A percentile compares a stretch with the other conserved stretches of the same genome.
Conservation (phyloP, 768 basidiomycete genomes). For the Rhizopogon vulgaris region DNA sequence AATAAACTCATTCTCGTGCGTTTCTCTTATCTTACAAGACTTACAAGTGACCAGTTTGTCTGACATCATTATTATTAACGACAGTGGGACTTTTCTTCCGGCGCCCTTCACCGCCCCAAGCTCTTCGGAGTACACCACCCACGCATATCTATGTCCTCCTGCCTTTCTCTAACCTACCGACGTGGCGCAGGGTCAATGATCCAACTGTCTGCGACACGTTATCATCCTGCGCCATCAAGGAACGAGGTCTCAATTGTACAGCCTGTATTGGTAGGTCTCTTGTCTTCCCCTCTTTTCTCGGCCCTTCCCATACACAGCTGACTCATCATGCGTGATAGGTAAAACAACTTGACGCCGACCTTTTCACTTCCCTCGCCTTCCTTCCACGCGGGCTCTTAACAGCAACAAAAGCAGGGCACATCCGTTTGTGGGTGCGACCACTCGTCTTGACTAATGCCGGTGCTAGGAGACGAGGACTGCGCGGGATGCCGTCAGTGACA, state of each 20-base stretch:
- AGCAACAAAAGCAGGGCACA: constrained; percentile 65
- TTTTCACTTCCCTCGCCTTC: constrained; percentile 70
- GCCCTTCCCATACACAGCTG: background rate
- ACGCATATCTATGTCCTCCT: constrained; percentile 74
- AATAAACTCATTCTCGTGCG: constrained; percentile 86
- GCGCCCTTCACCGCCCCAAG: constrained; percentile 85
- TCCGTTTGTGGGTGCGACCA: constrained; percentile 83
- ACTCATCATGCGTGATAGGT: constrained; percentile 36
- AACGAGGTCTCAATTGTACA: constrained; percentile 89
- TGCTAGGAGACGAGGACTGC: constrained; percentile 21
- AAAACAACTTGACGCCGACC: constrained; percentile 76
- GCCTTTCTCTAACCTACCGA: constrained; percentile 64
- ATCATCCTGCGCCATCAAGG: constrained; percentile 85
- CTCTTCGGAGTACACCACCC: constrained; percentile 64
- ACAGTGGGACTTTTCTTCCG: constrained; percentile 94
- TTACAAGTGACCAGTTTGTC: too few species aligned
- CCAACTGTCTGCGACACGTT: constrained; percentile 52
- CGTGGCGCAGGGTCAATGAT: constrained; percentile 51
- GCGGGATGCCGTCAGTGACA: constrained; percentile 24
- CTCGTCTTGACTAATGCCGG: constrained; percentile 37
- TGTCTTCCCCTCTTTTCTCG: background rate
- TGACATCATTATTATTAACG: constrained; percentile 5
- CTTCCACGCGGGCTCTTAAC: constrained; percentile 76
- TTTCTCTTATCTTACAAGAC: background rate
- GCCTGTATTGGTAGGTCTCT: constrained; percentile 68